Evolutionary conservation across 192 early-diverging fungal genomes (phyloP).

Genomic region (Backusella luteola): DNA sequence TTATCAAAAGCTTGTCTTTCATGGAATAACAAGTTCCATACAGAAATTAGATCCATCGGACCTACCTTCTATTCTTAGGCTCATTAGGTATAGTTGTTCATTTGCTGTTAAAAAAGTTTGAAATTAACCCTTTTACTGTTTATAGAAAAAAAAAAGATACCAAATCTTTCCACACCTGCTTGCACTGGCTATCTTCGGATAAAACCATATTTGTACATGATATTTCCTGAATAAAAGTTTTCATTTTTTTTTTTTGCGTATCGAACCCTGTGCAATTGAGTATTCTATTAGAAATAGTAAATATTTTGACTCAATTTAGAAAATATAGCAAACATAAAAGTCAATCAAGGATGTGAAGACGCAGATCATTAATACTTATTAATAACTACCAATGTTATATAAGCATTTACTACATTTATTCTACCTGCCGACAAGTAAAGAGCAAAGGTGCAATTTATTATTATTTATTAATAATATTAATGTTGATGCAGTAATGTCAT

Average conservation of each 20-base stretch:
- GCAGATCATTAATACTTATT: not conserved
- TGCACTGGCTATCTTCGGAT: not conserved
- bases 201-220: not conserved
- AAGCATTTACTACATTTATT: not conserved
- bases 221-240: not conserved
- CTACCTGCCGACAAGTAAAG: not conserved
- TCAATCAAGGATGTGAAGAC: too few species aligned
- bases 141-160: not conserved
- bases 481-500: too few species aligned
- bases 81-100: not conserved
- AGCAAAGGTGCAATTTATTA: too few species aligned
- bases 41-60: not conserved
- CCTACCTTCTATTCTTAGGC: not conserved
- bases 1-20: too few species aligned
- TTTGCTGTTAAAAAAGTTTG: not conserved
- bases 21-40: not conserved
- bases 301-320: not conserved
- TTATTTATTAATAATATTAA: too few species aligned
- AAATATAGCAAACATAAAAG: not conserved
- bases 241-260: too few species aligned
- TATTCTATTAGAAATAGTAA: not conserved
- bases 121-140: not conserved
- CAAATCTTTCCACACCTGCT: not conserved
- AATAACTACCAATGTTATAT: not conserved
- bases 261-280: too few species aligned